Evolutionary conservation across 2,329 filamentous ascomycete species (phyloP).

Genomic region (Tolypocladium ovalisporum): DNA sequence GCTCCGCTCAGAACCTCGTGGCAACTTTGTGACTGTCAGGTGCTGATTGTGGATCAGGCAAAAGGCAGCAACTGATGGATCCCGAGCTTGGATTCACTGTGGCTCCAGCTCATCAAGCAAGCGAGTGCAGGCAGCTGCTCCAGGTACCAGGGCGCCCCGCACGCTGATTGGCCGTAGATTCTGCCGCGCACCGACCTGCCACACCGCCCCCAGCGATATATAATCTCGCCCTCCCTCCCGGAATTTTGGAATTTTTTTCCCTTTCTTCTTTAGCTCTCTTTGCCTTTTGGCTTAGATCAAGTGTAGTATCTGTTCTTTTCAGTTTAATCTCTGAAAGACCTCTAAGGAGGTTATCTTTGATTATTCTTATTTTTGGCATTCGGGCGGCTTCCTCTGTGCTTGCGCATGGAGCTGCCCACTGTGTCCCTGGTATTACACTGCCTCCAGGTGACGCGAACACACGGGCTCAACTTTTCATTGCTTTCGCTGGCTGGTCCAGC

Average conservation of each 20-base stretch:
- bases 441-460: constrained; percentile 31
- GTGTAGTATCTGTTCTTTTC: constrained; percentile 96
- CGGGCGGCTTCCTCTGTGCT: constrained; percentile 27
- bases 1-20: neutral
- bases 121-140: neutral
- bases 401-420: constrained; percentile 27
- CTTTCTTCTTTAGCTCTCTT: constrained; percentile 31
- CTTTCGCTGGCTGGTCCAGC: constrained; percentile 20
- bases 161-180: constrained; percentile 1
- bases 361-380: constrained; percentile 59
- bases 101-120: neutral
- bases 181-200: constrained; percentile 1
- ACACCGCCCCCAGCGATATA: constrained; percentile 12
- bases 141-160: neutral
- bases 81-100: neutral
- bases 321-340: constrained; percentile 91
- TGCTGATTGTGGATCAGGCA: neutral
- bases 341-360: constrained; percentile 62
- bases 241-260: constrained; percentile 10
- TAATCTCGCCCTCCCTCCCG: constrained; percentile 5
- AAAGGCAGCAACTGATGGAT: neutral
- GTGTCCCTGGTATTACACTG: constrained; percentile 36
- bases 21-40: too few relatives aligned
- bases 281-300: constrained; percentile 72
- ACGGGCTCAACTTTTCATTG: constrained; percentile 23